Percentiles rank a stretch among this genome's conserved stretches.
These are phyloP conservation scores for Neoarthrinium moseri DNA, from an alignment of 2,329 filamentous ascomycete genomes.

Conservation along the genomic window DNA sequence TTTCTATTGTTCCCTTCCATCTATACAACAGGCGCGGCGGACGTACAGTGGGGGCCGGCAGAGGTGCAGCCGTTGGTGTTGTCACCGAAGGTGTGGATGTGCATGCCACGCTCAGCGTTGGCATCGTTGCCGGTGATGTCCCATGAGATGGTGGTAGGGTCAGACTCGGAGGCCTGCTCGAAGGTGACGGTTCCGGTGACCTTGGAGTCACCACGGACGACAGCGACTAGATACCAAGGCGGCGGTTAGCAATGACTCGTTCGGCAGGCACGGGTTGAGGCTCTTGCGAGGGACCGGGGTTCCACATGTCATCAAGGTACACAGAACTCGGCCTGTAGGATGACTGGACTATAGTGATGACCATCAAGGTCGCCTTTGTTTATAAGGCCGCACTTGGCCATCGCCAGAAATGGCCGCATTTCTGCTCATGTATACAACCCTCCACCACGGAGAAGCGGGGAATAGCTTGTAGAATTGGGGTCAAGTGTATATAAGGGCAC, in stretches of 20 bases:
- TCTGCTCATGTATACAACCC: conserved; percentile 41
- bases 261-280: not conserved
- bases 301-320: conserved; percentile 13
- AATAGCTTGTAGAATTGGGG: conserved; percentile 17
- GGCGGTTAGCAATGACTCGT: conserved; percentile 20
- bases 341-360: conserved; percentile 14
- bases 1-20: conserved; percentile 9
- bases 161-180: conserved; percentile 82
- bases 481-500: conserved; percentile 18
- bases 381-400: conserved; percentile 39
- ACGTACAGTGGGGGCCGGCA: conserved; percentile 93
- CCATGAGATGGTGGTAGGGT: conserved; percentile 85
- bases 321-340: conserved; percentile 8
- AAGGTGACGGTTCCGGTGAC: conserved; percentile 92
- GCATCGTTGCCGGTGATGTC: conserved; percentile 89
- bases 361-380: conserved; percentile 32
- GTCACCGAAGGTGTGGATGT: conserved; percentile 98
- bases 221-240: conserved; percentile 66
- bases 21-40: not conserved
- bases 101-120: conserved; percentile 96
- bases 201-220: conserved; percentile 97
- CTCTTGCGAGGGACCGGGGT: conserved; percentile 12
- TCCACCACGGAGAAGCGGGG: conserved; percentile 19
- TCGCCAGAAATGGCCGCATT: conserved; percentile 58
- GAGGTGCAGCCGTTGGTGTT: conserved; percentile 99